phyloP scores from a whole-genome alignment of 2,329 filamentous ascomycete species.

The Tricladium varicosporioides region DNA sequence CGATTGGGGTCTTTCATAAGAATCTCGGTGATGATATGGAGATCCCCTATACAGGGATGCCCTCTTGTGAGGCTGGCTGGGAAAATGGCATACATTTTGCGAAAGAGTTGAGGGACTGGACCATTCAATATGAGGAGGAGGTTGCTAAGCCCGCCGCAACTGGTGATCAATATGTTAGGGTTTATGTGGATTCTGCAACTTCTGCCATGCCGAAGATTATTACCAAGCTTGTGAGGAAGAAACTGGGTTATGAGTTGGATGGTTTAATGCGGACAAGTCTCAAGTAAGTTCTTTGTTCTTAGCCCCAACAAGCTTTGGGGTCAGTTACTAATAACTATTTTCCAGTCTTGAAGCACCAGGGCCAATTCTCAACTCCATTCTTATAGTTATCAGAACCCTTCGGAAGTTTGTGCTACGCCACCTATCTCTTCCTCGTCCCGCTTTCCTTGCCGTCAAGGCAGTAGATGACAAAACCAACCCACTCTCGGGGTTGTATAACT shows the following conservation, averaged over 20 bases:
- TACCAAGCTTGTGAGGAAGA: constrained; percentile 10
- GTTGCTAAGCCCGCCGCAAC: constrained; percentile 24
- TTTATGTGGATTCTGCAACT: constrained; percentile 39
- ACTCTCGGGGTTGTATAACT: constrained; percentile 17
- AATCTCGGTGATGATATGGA: constrained; percentile 32
- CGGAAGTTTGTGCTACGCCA: constrained; percentile 15
- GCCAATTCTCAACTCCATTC: constrained; percentile 5
- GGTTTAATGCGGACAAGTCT: constrained; percentile 17
- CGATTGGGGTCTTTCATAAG: constrained; percentile 29
- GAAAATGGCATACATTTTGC: constrained; percentile 31
- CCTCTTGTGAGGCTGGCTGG: constrained; percentile 25
- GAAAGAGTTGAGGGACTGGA: constrained; percentile 27
- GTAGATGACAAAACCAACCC: constrained; percentile 18
- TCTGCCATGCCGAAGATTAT: constrained; percentile 15
- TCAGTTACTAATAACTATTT: constrained; percentile 2
- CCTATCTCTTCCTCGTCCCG: constrained; percentile 10
- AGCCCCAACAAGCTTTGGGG: too few relatives aligned
- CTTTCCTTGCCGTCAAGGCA: constrained; percentile 12
- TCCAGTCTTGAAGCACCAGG: constrained; percentile 16
- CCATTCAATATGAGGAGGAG: constrained; percentile 20
- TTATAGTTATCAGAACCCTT: constrained; percentile 6
- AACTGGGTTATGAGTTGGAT: constrained; percentile 15
- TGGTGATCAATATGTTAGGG: constrained; percentile 41
- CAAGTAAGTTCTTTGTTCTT: constrained; percentile 4
- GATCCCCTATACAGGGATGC: constrained; percentile 29